These are phyloP conservation scores for Cladosporium velox DNA, from an alignment of 2,329 filamentous ascomycete species.

Conservation along the genomic window DNA sequence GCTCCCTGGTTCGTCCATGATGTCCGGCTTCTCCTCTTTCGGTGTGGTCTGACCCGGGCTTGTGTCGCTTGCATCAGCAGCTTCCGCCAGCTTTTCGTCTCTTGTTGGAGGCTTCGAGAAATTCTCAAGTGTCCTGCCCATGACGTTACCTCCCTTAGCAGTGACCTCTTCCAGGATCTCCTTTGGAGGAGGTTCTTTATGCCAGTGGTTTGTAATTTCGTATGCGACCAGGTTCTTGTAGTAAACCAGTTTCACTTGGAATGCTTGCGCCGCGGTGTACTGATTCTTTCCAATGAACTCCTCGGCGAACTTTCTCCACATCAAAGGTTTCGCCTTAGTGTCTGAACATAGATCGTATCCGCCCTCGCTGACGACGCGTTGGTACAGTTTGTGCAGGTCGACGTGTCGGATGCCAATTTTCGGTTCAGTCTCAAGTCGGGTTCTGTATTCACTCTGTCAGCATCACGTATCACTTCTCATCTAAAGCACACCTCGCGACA, in stretches of 20 bases:
- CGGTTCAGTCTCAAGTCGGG: slow-evolving; percentile 75
- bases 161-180: slow-evolving; percentile 80
- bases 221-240: slow-evolving; percentile 85
- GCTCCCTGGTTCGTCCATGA: slow-evolving; percentile 52
- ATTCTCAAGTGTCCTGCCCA: slow-evolving; percentile 77
- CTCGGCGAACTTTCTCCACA: slow-evolving; percentile 77
- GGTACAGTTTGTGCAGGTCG: slow-evolving; percentile 77
- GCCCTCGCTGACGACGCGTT: slow-evolving; percentile 72
- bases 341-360: slow-evolving; percentile 78
- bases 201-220: slow-evolving; percentile 77
- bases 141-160: slow-evolving; percentile 78
- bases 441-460: slow-evolving; percentile 47
- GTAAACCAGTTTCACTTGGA: slow-evolving; percentile 82
- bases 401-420: slow-evolving; percentile 76
- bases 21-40: slow-evolving; percentile 52
- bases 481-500: slow-evolving; percentile 28
- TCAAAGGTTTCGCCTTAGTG: slow-evolving; percentile 73
- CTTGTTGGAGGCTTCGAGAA: slow-evolving; percentile 57
- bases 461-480: not conserved
- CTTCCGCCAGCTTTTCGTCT: slow-evolving; percentile 46
- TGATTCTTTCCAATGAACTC: slow-evolving; percentile 73
- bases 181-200: slow-evolving; percentile 79
- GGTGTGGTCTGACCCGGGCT: slow-evolving; percentile 52
- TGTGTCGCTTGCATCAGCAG: slow-evolving; percentile 53
- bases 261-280: slow-evolving; percentile 81